Base-by-base conservation (phyloP, 2,329 filamentous ascomycete species). In the Pestalotiopsis sp. region DNA sequence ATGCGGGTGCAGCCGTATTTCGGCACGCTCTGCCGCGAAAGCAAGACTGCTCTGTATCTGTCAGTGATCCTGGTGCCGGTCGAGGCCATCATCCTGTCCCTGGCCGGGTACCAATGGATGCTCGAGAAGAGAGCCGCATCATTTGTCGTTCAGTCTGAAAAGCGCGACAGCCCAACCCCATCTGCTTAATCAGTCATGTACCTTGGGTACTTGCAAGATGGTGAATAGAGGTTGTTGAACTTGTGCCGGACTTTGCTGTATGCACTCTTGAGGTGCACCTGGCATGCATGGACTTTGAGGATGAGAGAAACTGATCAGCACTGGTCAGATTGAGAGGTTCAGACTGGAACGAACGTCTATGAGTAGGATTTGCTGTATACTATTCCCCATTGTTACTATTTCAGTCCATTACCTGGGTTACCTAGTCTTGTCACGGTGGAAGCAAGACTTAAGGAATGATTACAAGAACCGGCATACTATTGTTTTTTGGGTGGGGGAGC, bases 61-160 rank as follows among this genome's bases (percentile, higher is more conserved):
- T 82, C 84, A 27, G 81, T 89, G 68, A 76, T 89, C 71, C 81
- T 90, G 63, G 84, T 91, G 38, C 88, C 88, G 12, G 76, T 91
- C 57, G 84, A 91, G 78, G 78, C 84, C 3, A 73, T 84, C 17
- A 80, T 85, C 2, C 72, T 91, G 57, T 83, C 77, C 2, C 75
- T 84, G 25, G 83, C 84, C 2, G 83, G 77, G 17, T 84, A 82
- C 69, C 83, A 86, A 73, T 74, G 82, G 65, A 77, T 82, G 67
- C 72, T 85, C 12, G 82, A 85, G 78, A 83, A 81, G 73, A 85
- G 82, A 72, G 71, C 78, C 11, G 72, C 72, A 56, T 71, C 74
- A 57, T 78, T 80, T 31, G 67, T 36, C 31, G 31, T 73, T 27
- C 75, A 73, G 25, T 78, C 78, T 27, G 76, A 77, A 74, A 81